phyloP scores from a whole-genome alignment of 2,329 filamentous ascomycete species.

The Kalaharituber pfeilii region DNA sequence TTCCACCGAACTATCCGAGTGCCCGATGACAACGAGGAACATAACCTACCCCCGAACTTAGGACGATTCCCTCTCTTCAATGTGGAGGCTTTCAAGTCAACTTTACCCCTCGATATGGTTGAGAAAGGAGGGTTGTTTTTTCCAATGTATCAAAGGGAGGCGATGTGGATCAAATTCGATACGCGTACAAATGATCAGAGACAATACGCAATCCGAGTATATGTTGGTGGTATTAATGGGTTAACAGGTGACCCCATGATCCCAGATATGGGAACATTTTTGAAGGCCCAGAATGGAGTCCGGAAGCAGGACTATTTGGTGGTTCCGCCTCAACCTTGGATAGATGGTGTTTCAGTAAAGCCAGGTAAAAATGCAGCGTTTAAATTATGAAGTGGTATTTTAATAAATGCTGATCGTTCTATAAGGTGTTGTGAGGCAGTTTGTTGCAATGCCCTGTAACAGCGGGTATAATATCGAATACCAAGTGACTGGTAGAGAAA shows the following conservation, averaged over 20 bases:
- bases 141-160: conserved; percentile 32
- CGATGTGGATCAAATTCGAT: conserved; percentile 30
- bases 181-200: background rate
- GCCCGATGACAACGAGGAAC: conserved; percentile 26
- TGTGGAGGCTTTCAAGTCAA: conserved; percentile 24
- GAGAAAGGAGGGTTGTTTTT: conserved; percentile 32
- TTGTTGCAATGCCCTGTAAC: conserved; percentile 32
- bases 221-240: conserved; percentile 30
- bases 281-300: conserved; percentile 9
- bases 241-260: conserved; percentile 27
- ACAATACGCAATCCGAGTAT: conserved; percentile 28
- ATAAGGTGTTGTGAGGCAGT: conserved; percentile 30
- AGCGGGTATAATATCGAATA: conserved; percentile 32
- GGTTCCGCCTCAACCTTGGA: conserved; percentile 28
- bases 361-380: conserved; percentile 17
- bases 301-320: conserved; percentile 32
- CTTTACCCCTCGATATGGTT: conserved; percentile 26
- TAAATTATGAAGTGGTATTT: background rate
- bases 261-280: conserved; percentile 16
- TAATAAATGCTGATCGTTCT: background rate
- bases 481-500: conserved; percentile 31
- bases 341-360: conserved; percentile 29
- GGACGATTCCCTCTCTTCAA: conserved; percentile 30
- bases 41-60: conserved; percentile 26
- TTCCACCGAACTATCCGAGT: conserved; percentile 32